Evolutionary conservation across 1,284 basidiomycete genomes (phyloP), one percentile per base, ranked within the genome.

Genomic region (Tylopilus sp.): DNA sequence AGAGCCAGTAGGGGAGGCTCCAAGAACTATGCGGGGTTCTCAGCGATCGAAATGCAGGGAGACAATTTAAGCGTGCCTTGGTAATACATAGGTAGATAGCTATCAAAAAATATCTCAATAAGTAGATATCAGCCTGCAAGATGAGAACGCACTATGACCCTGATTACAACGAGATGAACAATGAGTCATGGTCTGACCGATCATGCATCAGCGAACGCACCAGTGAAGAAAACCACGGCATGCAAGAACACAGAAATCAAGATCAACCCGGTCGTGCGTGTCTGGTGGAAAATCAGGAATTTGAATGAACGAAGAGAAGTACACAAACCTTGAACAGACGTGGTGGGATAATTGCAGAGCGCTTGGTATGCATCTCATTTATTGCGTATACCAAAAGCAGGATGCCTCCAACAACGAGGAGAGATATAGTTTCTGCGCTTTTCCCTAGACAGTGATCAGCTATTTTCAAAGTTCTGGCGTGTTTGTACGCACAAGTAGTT

Each of bases 311-410:
- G 8, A 24, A 26, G 53, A 8, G 26, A 19, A 33, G 7, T 32
- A 47, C 29, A 65, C 68, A 39, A 69, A 53, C 75, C 66, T 77
- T 78, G 74, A 87, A 85, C 22, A 88, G 62, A 9, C 85, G 77
- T 13, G 84, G 81, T 1, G 87, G 84, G 19, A 90, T 81, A 65
- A 91, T 85, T 0, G 89, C 84, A 26, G 81, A 81, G 16, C 84
- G 82, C 64, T 81, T 84, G 0, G 88, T 89, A 47, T 74, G 75
- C 16, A 84, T 61, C 67, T 87, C 87, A 70, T 86, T 84, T 36
- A 82, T 64, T 26, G 78, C 76, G n/a, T 79, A 82, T 0, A 75
- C 63, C 15, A 81, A 58, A 57, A 89, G 77, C 4, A 84, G 64
- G 32, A 77, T 72, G 3, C 73, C 77, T 19, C 89, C 89, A 32